Evolutionary conservation across 257 asterid species (phyloP).

Genomic region (Capsicum baccatum): DNA sequence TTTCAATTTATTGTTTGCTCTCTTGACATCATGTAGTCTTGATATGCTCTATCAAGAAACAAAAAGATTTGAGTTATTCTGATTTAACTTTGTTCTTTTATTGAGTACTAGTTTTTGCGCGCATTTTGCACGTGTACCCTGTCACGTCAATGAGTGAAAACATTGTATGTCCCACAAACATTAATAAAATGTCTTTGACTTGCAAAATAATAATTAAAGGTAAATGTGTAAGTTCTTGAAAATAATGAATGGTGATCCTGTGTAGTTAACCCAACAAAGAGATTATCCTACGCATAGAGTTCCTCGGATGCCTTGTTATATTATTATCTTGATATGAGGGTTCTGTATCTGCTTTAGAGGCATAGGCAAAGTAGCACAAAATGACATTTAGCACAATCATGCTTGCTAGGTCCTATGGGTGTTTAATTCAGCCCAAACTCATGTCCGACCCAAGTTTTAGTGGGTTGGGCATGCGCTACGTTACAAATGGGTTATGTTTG

Average conservation of each 20-base stretch:
- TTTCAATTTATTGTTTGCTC: background rate
- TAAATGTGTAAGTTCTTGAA: background rate
- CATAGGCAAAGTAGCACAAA: background rate
- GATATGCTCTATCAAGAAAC: constrained; percentile 6
- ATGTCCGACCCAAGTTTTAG: background rate
- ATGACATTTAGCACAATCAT: background rate
- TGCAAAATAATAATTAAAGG: background rate
- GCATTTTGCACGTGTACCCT: background rate
- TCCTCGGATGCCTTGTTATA: background rate
- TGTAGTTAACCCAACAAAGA: background rate
- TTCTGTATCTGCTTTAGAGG: constrained; percentile 9
- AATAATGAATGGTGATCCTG: background rate
- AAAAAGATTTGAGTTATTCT: background rate
- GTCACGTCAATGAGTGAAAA: constrained; percentile 12
- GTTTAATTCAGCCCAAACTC: background rate
- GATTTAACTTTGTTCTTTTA: background rate
- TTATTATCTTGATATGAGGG: background rate
- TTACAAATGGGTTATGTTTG: background rate
- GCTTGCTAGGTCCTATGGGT: background rate
- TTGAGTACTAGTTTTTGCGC: background rate
- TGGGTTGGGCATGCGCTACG: background rate
- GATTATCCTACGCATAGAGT: background rate
- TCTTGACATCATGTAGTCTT: background rate
- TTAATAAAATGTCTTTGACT: background rate
- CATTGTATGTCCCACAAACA: background rate